Evolutionary conservation across 345 rosid genomes (phyloP).

Genomic region (Eucalyptus regnans): DNA sequence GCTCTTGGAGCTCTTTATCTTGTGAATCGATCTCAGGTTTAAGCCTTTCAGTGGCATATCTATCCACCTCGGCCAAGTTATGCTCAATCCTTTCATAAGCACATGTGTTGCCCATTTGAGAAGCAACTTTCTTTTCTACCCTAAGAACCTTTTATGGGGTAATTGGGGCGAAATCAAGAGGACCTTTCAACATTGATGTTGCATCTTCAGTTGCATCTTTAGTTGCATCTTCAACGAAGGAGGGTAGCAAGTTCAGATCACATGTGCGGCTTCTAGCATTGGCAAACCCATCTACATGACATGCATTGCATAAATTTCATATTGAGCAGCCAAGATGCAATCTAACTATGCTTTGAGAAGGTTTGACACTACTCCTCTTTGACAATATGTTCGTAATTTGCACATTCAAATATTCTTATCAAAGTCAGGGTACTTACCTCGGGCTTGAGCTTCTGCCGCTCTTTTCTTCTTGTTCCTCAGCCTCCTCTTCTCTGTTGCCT

Average conservation of each 20-base stretch:
- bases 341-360: too few relatives aligned
- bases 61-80: not conserved
- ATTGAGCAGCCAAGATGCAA: too few relatives aligned
- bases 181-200: not conserved
- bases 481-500: too few relatives aligned
- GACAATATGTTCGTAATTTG: too few relatives aligned
- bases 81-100: conserved; percentile 3
- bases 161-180: conserved; percentile 23
- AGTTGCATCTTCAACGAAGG: not conserved
- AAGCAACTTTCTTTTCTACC: not conserved
- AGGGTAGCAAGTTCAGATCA: conserved; percentile 15
- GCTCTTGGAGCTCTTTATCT: not conserved
- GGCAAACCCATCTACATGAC: too few relatives aligned
- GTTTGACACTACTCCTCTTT: too few relatives aligned
- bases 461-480: too few relatives aligned
- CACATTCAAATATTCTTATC: too few relatives aligned
- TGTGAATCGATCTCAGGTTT: not conserved
- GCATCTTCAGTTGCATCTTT: not conserved
- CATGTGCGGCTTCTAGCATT: not conserved
- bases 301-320: too few relatives aligned
- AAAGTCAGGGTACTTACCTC: too few relatives aligned
- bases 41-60: not conserved
- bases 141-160: conserved; percentile 32
- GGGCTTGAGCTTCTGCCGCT: too few relatives aligned
- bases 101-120: not conserved